Conservation (phyloP, 1,284 basidiomycete genomes). For the Microbotryum scabiosae region DNA sequence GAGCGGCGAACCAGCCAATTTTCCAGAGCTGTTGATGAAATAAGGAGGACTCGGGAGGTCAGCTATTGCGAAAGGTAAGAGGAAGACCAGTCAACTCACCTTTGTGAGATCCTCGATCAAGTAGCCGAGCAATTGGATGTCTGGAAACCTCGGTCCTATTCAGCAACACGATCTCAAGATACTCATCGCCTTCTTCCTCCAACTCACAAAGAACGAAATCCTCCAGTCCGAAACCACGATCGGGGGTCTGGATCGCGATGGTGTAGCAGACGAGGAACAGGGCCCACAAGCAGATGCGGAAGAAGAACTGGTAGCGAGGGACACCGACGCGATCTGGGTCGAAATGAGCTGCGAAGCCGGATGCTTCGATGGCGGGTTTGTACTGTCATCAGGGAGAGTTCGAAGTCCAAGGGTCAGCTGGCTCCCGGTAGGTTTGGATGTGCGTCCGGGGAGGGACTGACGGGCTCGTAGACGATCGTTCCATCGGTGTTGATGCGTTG, state of each 20-base stretch:
- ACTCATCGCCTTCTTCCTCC: too few species aligned
- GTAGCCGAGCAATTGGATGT: constrained; percentile 33
- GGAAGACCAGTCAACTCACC: background rate
- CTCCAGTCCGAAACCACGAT: constrained; percentile 33
- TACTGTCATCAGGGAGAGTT: constrained; percentile 37
- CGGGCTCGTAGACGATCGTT: constrained; percentile 18
- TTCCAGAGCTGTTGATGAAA: constrained; percentile 10
- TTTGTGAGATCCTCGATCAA: constrained; percentile 32
- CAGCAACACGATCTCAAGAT: background rate
- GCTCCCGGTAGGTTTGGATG: constrained; percentile 5
- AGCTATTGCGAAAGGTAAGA: too few species aligned
- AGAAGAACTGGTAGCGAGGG: constrained; percentile 53
- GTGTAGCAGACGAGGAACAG: constrained; percentile 69
- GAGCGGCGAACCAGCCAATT: constrained; percentile 21
- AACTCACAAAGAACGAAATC: constrained; percentile 18
- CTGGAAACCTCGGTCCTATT: constrained; percentile 10
- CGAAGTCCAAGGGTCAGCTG: background rate
- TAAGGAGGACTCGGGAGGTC: background rate
- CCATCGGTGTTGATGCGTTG: constrained; percentile 3
- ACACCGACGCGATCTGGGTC: constrained; percentile 72
- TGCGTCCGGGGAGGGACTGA: background rate
- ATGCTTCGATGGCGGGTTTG: constrained; percentile 38
- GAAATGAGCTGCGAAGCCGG: constrained; percentile 59
- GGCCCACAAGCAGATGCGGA: constrained; percentile 64
- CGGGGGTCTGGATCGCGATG: constrained; percentile 34